Evolutionary conservation across 108 stramenopile species (phyloP).

Genomic region (Cyclostephanos invisitatus): DNA sequence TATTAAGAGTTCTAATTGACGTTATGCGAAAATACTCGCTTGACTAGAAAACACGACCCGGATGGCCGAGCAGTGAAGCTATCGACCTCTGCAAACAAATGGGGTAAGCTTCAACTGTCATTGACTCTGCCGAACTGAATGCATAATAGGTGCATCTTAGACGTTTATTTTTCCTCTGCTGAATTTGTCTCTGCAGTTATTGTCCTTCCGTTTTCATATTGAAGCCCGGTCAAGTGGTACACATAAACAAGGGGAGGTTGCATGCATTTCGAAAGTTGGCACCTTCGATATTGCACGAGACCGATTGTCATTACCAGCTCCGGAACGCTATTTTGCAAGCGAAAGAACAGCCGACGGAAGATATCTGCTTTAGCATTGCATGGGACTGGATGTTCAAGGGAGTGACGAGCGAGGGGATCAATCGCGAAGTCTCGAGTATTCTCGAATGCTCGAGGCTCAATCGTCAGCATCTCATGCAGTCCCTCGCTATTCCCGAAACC

Average conservation of each 20-base stretch:
- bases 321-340: constrained; percentile 37
- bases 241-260: constrained; percentile 89
- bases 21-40: not conserved
- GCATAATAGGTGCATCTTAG: constrained; percentile 1
- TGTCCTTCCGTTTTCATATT: constrained; percentile 86
- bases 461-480: constrained; percentile 49
- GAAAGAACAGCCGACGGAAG: constrained; percentile 36
- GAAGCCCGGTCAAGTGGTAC: constrained; percentile 83
- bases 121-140: not conserved
- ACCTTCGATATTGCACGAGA: constrained; percentile 38
- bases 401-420: constrained; percentile 65
- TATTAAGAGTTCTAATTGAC: not conserved
- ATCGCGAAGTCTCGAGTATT: constrained; percentile 61
- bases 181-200: constrained; percentile 58
- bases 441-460: constrained; percentile 67
- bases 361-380: constrained; percentile 80
- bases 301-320: constrained; percentile 66
- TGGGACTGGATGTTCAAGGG: constrained; percentile 94
- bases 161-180: not conserved
- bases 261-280: constrained; percentile 90
- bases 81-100: constrained; percentile 67
- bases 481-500: constrained; percentile 80
- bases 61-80: constrained; percentile 63
- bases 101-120: constrained; percentile 52
- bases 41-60: constrained; percentile 39